Conservation (phyloP, 139 green algal genomes). For the Volvox africanus region DNA sequence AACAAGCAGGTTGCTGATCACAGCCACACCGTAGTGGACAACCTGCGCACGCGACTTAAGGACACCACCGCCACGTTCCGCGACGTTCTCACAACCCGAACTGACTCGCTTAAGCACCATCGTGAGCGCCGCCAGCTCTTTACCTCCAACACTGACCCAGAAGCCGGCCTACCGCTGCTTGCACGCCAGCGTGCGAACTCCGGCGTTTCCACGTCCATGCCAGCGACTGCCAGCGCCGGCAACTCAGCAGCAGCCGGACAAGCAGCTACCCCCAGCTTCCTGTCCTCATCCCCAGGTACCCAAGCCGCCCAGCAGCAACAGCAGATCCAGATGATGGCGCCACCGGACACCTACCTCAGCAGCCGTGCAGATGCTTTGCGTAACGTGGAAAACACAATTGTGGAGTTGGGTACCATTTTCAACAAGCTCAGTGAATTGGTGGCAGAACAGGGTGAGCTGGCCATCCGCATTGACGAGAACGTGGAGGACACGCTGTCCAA, state of each 20-base stretch:
- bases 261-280: constrained; percentile 51
- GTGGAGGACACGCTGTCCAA: constrained; percentile 95
- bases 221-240: constrained; percentile 35
- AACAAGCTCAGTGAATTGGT: constrained; percentile 97
- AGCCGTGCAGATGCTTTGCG: constrained; percentile 86
- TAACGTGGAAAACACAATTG: constrained; percentile 97
- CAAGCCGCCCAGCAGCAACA: constrained; percentile 59
- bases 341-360: constrained; percentile 61
- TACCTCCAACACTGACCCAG: constrained; percentile 64
- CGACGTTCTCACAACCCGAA: constrained; percentile 87
- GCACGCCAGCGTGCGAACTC: constrained; percentile 61
- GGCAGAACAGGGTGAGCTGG: constrained; percentile 86
- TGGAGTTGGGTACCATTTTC: constrained; percentile 98
- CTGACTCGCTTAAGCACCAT: constrained; percentile 91
- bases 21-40: constrained; percentile 91
- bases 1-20: constrained; percentile 91
- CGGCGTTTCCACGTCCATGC: constrained; percentile 78
- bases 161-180: constrained; percentile 59
- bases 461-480: constrained; percentile 98
- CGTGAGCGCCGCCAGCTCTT: constrained; percentile 89
- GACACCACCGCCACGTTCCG: constrained; percentile 76
- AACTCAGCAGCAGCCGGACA: neutral
- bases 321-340: constrained; percentile 58
- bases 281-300: neutral
- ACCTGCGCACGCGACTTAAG: constrained; percentile 76